Evolutionary conservation across 768 basidiomycete genomes (phyloP).

Genomic region (Pleurotus citrinopileatus): DNA sequence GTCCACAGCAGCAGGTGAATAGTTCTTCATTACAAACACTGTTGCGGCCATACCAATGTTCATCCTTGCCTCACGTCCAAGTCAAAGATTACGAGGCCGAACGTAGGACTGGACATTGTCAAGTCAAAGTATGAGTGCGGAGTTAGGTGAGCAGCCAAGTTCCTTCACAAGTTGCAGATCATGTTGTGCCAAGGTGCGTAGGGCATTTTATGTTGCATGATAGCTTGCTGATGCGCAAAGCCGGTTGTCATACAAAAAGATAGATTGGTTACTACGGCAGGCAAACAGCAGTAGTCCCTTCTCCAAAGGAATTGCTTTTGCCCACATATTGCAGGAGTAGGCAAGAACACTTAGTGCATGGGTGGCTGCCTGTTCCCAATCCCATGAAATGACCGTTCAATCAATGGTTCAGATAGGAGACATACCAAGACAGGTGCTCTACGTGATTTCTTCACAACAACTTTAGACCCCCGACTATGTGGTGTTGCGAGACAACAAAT

Average conservation of each 20-base stretch:
- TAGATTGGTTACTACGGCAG: constrained; percentile 11
- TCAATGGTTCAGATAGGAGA: too few species aligned
- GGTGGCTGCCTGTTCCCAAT: constrained; percentile 10
- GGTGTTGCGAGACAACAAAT: background rate
- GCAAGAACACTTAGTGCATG: constrained; percentile 9
- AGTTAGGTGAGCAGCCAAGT: background rate
- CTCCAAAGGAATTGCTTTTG: constrained; percentile 11
- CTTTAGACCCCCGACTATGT: background rate
- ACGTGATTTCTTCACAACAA: background rate
- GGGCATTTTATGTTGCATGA: constrained; percentile 3
- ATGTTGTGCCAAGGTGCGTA: constrained; percentile 9
- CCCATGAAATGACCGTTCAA: background rate
- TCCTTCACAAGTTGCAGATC: constrained; percentile 8
- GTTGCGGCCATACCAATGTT: constrained; percentile 18
- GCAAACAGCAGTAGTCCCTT: constrained; percentile 15
- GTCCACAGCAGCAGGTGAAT: constrained; percentile 15
- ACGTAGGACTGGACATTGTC: constrained; percentile 23
- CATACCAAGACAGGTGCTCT: background rate
- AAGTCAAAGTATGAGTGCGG: constrained; percentile 11
- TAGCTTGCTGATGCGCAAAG: constrained; percentile 13
- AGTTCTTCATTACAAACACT: constrained; percentile 10
- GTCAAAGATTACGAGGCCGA: constrained; percentile 16
- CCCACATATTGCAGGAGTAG: constrained; percentile 13
- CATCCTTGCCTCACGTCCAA: constrained; percentile 18
- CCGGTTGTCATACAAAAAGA: constrained; percentile 11